phyloP scores from a whole-genome alignment of 2,329 filamentous ascomycete genomes.

The Cladobotryum protrusum region DNA sequence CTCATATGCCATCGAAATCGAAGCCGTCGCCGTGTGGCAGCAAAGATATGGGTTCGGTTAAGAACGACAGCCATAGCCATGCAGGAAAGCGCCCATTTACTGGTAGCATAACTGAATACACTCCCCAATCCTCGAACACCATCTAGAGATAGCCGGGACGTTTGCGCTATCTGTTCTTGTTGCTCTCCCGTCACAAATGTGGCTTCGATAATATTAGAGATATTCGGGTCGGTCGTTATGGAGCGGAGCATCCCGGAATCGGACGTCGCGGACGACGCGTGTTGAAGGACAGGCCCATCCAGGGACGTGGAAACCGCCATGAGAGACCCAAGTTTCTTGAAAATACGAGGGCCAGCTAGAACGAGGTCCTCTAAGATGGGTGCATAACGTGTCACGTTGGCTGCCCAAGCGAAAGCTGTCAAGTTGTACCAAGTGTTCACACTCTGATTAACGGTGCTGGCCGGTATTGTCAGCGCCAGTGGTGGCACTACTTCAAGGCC shows the following conservation, averaged over 20 bases:
- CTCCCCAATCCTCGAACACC: conserved; percentile 68
- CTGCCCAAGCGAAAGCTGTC: conserved; percentile 43
- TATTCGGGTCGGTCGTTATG: conserved; percentile 19
- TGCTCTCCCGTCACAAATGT: conserved; percentile 12
- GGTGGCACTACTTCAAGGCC: conserved; percentile 10
- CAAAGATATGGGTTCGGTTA: conserved; percentile 90
- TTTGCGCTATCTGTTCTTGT: conserved; percentile 15
- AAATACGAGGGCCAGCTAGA: conserved; percentile 62
- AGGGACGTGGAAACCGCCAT: conserved; percentile 53
- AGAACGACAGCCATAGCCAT: conserved; percentile 80
- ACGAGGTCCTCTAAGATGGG: conserved; percentile 64
- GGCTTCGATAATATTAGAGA: conserved; percentile 26
- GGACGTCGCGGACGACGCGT: conserved; percentile 15
- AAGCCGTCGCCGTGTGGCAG: conserved; percentile 77
- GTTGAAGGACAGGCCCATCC: conserved; percentile 42
- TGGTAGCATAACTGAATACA: conserved; percentile 84
- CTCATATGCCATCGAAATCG: conserved; percentile 67
- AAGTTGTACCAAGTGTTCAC: conserved; percentile 43
- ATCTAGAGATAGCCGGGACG: conserved; percentile 49
- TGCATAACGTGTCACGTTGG: conserved; percentile 53
- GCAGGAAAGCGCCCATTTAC: conserved; percentile 85
- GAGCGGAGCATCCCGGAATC: conserved; percentile 19
- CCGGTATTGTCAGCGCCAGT: conserved; percentile 6
- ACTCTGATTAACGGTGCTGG: conserved; percentile 3
- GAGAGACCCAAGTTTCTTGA: conserved; percentile 61